phyloP scores from a whole-genome alignment of 2,329 filamentous ascomycete species.

The Colletotrichum sp. region DNA sequence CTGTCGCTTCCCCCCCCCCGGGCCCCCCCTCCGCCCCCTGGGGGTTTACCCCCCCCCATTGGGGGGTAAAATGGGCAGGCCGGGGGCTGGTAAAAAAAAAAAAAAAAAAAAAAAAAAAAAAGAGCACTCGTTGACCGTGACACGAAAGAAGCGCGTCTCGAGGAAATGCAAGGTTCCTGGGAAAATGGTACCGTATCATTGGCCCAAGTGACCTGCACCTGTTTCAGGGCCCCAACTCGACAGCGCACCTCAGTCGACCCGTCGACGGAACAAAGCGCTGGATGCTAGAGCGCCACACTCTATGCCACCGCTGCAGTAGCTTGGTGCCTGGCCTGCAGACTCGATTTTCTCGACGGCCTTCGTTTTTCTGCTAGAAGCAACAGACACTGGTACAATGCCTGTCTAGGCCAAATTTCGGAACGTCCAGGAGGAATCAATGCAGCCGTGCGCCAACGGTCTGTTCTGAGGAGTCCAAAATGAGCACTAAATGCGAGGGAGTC shows the following conservation, averaged over 20 bases:
- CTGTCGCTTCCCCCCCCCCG: too few species aligned
- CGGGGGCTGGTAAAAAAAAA: too few species aligned
- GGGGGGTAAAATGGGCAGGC: too few species aligned
- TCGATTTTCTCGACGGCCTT: neutral
- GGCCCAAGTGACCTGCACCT: neutral
- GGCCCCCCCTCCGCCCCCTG: too few species aligned
- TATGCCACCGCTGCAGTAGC: neutral
- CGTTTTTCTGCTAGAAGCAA: neutral
- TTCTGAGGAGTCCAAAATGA: neutral
- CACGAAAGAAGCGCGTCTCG: slow-evolving; percentile 6
- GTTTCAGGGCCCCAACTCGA: slow-evolving; percentile 3
- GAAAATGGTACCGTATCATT: slow-evolving; percentile 2
- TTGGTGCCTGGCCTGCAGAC: neutral
- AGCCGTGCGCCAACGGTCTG: neutral
- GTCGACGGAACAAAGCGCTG: slow-evolving; percentile 3
- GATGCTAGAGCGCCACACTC: neutral
- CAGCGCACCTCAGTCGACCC: neutral
- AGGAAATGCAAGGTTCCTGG: neutral
- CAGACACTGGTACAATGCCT: neutral
- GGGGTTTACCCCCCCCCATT: too few species aligned
- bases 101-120: neutral
- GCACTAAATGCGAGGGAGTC: neutral
- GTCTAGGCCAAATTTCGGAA: neutral
- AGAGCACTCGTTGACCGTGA: neutral
- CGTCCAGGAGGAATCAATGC: neutral